These are phyloP conservation scores for Tylopilus subfusipes DNA, from an alignment of 768 basidiomycete genomes.

Conservation along the genomic window DNA sequence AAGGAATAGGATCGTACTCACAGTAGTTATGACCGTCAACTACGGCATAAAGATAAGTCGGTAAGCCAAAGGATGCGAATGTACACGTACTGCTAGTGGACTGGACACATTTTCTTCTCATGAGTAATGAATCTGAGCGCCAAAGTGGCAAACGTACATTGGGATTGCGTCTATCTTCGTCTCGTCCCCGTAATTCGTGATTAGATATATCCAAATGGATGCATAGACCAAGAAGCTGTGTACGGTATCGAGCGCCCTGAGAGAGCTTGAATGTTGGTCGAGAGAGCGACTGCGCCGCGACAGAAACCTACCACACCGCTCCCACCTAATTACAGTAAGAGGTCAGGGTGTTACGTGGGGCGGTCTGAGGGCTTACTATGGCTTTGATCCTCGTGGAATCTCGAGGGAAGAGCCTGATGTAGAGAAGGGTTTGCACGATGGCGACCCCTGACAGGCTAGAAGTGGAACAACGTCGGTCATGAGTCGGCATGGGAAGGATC, in stretches of 20 bases:
- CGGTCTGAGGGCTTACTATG: slow-evolving; percentile 15
- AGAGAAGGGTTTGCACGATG: slow-evolving; percentile 27
- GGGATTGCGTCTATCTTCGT: slow-evolving; percentile 41
- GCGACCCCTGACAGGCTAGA: slow-evolving; percentile 30
- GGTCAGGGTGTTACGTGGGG: neutral
- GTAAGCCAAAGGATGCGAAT: neutral
- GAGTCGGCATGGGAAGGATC: neutral
- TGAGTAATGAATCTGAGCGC: neutral
- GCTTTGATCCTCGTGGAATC: slow-evolving; percentile 22
- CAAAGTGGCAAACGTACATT: slow-evolving; percentile 31
- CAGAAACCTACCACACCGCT: slow-evolving; percentile 22
- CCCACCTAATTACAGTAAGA: slow-evolving; percentile 18
- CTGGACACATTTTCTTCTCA: slow-evolving; percentile 5
- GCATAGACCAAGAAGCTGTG: slow-evolving; percentile 41
- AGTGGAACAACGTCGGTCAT: neutral
- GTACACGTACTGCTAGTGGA: slow-evolving; percentile 25
- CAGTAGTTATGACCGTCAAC: slow-evolving; percentile 34
- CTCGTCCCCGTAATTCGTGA: slow-evolving; percentile 40
- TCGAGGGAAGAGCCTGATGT: slow-evolving; percentile 28
- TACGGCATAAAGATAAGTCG: slow-evolving; percentile 1
- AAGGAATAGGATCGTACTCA: slow-evolving; percentile 3
- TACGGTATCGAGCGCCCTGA: slow-evolving; percentile 34
- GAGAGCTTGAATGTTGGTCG: neutral
- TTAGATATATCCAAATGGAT: slow-evolving; percentile 44
- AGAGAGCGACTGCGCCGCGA: neutral